phyloP scores from a whole-genome alignment of 441 rosid species.

The Adansonia madagascariensis region DNA sequence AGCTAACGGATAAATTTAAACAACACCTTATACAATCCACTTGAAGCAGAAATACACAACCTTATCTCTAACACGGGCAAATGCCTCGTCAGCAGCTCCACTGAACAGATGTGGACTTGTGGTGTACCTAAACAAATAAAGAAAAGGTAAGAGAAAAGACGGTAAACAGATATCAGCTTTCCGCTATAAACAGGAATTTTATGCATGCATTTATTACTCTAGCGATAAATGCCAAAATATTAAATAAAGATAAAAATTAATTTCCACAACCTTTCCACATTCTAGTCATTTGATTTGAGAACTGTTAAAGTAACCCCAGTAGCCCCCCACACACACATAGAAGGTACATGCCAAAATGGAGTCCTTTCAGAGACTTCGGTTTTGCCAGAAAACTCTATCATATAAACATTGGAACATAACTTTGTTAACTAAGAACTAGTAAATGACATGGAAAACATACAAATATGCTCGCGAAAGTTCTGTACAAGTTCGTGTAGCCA shows the following conservation, averaged over 20 bases:
- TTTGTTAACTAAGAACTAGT: conserved; percentile 6
- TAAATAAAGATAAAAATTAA: background rate
- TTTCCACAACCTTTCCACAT: background rate
- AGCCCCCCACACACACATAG: background rate
- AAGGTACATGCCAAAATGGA: background rate
- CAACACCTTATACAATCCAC: background rate
- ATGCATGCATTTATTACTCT: background rate
- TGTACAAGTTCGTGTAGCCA: conserved; percentile 69
- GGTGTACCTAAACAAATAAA: conserved; percentile 63
- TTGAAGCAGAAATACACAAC: conserved; percentile 37
- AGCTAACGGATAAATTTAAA: background rate
- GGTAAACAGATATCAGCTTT: conserved; percentile 23
- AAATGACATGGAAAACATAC: conserved; percentile 49
- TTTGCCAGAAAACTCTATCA: conserved; percentile 16
- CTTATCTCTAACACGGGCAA: conserved; percentile 85
- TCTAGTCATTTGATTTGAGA: conserved; percentile 5
- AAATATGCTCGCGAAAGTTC: conserved; percentile 76
- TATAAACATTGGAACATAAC: background rate
- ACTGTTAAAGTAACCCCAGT: background rate
- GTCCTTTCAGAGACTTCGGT: background rate
- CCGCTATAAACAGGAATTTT: background rate
- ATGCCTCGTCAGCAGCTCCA: conserved; percentile 80
- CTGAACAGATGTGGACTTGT: conserved; percentile 93
- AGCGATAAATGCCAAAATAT: background rate
- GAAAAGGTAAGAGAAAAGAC: background rate